Base-by-base conservation (phyloP, 2,329 filamentous ascomycete species). In the Venturiaceae sp. region DNA sequence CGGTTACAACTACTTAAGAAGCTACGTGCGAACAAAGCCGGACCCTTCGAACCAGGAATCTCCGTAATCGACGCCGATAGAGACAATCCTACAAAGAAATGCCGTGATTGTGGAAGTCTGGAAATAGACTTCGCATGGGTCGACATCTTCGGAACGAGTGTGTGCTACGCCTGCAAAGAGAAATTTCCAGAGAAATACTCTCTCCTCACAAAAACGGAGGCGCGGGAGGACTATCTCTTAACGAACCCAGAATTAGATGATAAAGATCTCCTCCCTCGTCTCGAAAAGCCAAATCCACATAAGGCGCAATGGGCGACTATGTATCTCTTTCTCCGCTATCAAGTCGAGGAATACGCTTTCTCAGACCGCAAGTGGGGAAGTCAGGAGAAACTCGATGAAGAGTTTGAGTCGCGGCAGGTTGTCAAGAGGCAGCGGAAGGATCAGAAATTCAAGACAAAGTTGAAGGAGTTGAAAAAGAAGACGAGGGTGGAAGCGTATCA, bases 91-190 rank as follows among this genome's bases (percentile, higher is more conserved):
- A 81, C 85, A 62, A 90, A 88, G 68, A 86, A 83, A 66, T 99
- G 94, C 66, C 79, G 83, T 28, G 94, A 99, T 67, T 99, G 94
- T 71, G 80, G 77, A 0, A 88, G 81, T 57, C 67, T 92, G 53
- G 94, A 97, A 75, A 92, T 99, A 62, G 94, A 99, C 73, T 96
- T 86, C 79, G 88, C 94, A 58, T 97, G 92, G 91, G 87, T 92
- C 55, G 92, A 96, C 64, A 80, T 90, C 2, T 92, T 97, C 63
- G 76, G 78, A 26, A 83, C 87, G 61, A 79, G 81, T 55, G 82
- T 99, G 13, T 99, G 94, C 75, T 80, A 82, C 62, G 75, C 75
- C 14, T 99, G 94, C 79, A 97, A 96, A 74, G 92, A 97, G 56
- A 90, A 89, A 65, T 78, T 78, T 26, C 91, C 92, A 0, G 92